These are phyloP conservation scores for Rhizophagus clarus DNA, from an alignment of 192 early-diverging fungal species.

Conservation along the genomic window DNA sequence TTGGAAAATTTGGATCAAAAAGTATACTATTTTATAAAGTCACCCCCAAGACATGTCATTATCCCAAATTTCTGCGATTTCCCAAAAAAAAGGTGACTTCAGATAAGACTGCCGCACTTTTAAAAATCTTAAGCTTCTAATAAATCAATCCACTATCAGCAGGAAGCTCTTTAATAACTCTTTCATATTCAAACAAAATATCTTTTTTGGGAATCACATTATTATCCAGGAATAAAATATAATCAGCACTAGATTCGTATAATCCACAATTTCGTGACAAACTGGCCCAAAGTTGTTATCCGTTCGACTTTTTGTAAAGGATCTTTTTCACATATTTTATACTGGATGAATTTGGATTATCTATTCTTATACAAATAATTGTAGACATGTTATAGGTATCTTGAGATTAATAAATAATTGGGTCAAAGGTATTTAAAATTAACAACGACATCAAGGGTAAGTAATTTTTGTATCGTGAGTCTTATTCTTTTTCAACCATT, in stretches of 20 bases:
- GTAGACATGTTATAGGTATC: conserved; percentile 1
- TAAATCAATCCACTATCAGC: conserved; percentile 14
- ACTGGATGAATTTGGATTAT: conserved; percentile 8
- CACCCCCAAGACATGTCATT: conserved; percentile 10
- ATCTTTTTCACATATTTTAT: background rate
- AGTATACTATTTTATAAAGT: background rate
- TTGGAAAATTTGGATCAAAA: conserved; percentile 5
- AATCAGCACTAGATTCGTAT: conserved; percentile 18
- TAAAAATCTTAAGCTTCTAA: conserved; percentile 1
- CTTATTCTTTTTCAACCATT: conserved; percentile 4
- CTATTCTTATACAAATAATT: background rate
- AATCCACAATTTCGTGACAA: conserved; percentile 8
- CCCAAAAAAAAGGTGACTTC: conserved; percentile 21
- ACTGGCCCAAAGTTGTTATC: conserved; percentile 15
- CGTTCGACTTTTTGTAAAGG: background rate
- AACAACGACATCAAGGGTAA: conserved; percentile 18
- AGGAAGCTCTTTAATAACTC: conserved; percentile 6
- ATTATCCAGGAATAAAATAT: conserved; percentile 18
- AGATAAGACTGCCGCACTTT: background rate
- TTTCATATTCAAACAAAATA: conserved; percentile 8
- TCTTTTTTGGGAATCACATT: conserved; percentile 1
- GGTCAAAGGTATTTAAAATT: background rate
- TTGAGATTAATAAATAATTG: background rate
- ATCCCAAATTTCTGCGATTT: background rate
- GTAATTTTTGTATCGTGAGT: background rate